Evolutionary conservation across 768 basidiomycete genomes (phyloP).

Genomic region (Krasilnikovozyma curviuscula): DNA sequence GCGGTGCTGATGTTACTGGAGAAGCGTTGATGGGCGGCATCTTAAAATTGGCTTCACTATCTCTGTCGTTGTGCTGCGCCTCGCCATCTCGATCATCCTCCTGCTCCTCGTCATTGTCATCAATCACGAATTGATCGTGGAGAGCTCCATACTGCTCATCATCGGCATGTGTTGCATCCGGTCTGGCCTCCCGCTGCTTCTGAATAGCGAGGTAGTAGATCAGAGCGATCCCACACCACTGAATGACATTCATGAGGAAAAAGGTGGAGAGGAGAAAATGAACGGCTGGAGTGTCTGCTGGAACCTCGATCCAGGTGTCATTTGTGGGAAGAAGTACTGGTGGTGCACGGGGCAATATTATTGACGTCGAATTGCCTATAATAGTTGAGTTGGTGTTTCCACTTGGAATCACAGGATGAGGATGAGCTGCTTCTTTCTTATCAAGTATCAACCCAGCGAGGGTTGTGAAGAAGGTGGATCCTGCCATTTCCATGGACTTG

Average conservation of each 20-base stretch:
- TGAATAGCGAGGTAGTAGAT: too few species aligned
- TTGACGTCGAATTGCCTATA: too few species aligned
- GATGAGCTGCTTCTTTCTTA: conserved; percentile 13
- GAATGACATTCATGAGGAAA: conserved; percentile 38
- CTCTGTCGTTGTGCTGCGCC: too few species aligned
- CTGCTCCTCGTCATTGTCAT: not conserved
- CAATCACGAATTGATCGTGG: not conserved
- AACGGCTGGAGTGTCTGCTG: conserved; percentile 20
- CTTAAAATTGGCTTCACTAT: too few species aligned
- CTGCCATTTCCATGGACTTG: conserved; percentile 58
- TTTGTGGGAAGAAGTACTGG: too few species aligned
- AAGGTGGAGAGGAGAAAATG: conserved; percentile 43
- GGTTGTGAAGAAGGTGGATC: conserved; percentile 52
- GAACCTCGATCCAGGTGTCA: too few species aligned
- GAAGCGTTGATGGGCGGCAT: too few species aligned
- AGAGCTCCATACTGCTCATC: not conserved
- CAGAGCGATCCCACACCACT: conserved; percentile 18
- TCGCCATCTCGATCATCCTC: not conserved
- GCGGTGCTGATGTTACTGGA: not conserved
- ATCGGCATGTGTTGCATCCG: too few species aligned
- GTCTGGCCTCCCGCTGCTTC: too few species aligned
- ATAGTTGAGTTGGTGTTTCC: too few species aligned
- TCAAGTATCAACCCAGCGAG: conserved; percentile 53
- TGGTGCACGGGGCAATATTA: too few species aligned
- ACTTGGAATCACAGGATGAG: too few species aligned